These are phyloP conservation scores for Melocanna baccifera DNA, from an alignment of 176 grass and related monocot genomes.

Conservation along the genomic window DNA sequence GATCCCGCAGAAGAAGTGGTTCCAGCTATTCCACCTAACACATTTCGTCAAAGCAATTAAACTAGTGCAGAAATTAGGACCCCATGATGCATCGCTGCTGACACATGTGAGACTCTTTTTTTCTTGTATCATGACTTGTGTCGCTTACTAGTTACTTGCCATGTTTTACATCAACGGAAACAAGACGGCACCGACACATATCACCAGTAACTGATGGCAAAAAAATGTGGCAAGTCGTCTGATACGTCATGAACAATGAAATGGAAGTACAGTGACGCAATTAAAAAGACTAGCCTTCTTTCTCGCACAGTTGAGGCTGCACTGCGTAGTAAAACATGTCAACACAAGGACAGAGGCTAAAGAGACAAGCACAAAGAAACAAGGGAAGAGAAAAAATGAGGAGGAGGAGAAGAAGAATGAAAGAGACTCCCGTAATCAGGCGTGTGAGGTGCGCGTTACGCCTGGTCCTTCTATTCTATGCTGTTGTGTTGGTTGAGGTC, in stretches of 20 bases:
- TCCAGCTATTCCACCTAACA: slow-evolving; percentile 96
- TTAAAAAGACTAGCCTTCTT: not conserved
- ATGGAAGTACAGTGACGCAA: not conserved
- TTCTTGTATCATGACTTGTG: not conserved
- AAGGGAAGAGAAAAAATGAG: too few species aligned
- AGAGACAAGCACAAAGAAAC: not conserved
- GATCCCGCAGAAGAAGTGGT: slow-evolving; percentile 74
- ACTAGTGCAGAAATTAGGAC: not conserved
- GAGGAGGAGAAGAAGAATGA: too few species aligned
- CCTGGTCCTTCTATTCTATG: too few species aligned
- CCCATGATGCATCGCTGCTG: not conserved
- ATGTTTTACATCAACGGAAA: not conserved
- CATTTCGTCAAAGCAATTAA: not conserved
- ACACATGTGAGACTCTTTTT: not conserved
- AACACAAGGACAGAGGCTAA: not conserved
- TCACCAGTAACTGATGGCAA: not conserved
- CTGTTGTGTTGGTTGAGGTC: too few species aligned
- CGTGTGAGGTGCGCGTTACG: too few species aligned
- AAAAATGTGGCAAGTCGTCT: not conserved
- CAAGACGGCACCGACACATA: not conserved
- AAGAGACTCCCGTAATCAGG: too few species aligned
- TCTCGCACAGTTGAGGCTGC: not conserved
- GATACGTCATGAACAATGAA: not conserved
- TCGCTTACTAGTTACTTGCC: not conserved
- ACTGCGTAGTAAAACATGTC: not conserved